A percentile compares a stretch with the other conserved stretches of the same genome.
These are phyloP conservation scores for Quercus alba DNA, from an alignment of 306 rosid species.

Conservation along the genomic window DNA sequence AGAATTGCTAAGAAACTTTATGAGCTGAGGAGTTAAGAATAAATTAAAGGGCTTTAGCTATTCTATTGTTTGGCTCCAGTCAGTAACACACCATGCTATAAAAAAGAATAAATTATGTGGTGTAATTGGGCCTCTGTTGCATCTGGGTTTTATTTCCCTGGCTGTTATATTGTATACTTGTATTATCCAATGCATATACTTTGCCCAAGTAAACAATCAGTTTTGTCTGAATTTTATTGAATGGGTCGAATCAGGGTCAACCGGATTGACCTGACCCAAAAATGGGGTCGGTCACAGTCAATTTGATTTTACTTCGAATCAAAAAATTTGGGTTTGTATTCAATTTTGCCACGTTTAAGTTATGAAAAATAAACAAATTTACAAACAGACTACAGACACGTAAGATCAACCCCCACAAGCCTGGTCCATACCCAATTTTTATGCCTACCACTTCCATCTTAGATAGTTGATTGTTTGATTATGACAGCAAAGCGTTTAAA, in stretches of 20 bases:
- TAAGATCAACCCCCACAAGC: too few relatives aligned
- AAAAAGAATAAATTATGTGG: neutral
- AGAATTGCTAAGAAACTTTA: neutral
- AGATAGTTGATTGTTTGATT: too few relatives aligned
- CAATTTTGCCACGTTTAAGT: too few relatives aligned
- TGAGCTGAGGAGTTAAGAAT: too few relatives aligned
- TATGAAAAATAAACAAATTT: accelerated
- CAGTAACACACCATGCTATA: neutral
- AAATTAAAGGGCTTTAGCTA: neutral
- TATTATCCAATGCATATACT: neutral
- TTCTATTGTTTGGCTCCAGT: neutral
- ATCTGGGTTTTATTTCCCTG: neutral
- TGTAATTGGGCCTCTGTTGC: neutral
- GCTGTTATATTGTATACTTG: neutral
- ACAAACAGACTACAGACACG: accelerated
- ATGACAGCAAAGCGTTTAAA: too few relatives aligned
- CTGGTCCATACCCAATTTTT: too few relatives aligned
- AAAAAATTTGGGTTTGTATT: accelerated
- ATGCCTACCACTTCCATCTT: accelerated
- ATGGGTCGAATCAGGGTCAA: too few relatives aligned
- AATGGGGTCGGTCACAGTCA: too few relatives aligned
- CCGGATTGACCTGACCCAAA: too few relatives aligned
- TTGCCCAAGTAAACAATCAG: too few relatives aligned
- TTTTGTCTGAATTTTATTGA: too few relatives aligned
- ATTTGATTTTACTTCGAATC: too few relatives aligned